These are phyloP conservation scores for Colletotrichum tofieldiae DNA, from an alignment of 2,329 filamentous ascomycete species.

Conservation along the genomic window DNA sequence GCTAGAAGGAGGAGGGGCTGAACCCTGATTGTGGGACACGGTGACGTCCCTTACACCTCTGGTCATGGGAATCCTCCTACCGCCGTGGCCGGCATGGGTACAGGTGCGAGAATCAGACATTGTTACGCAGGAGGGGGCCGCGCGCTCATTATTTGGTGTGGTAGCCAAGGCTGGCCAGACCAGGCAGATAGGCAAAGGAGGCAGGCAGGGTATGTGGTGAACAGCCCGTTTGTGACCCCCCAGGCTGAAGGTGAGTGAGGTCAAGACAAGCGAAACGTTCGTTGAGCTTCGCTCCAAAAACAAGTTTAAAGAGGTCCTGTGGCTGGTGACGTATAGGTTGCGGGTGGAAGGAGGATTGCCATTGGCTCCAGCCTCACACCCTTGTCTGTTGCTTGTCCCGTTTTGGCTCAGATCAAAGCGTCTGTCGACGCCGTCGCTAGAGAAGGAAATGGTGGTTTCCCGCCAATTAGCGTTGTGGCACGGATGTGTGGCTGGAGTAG, in stretches of 20 bases:
- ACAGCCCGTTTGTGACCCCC: background rate
- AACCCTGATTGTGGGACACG: slow-evolving; percentile 8
- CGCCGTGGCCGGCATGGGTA: background rate
- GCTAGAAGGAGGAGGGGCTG: slow-evolving; percentile 8
- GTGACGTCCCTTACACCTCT: slow-evolving; percentile 38
- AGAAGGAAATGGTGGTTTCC: background rate
- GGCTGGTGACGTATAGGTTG: slow-evolving; percentile 41
- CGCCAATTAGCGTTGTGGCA: slow-evolving; percentile 27
- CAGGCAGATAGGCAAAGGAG: background rate
- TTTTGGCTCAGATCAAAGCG: slow-evolving; percentile 7
- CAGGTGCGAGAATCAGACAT: background rate
- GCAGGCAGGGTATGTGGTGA: background rate
- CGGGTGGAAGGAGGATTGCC: background rate
- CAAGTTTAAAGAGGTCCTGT: slow-evolving; percentile 40
- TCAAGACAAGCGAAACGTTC: slow-evolving; percentile 13
- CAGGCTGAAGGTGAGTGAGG: slow-evolving; percentile 13
- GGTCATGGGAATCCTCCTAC: background rate
- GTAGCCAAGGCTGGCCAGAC: slow-evolving; percentile 20
- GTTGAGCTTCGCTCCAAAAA: slow-evolving; percentile 12
- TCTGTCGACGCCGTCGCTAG: background rate
- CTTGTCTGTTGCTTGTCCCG: slow-evolving; percentile 14
- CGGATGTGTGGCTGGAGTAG: slow-evolving; percentile 17
- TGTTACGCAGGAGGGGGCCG: slow-evolving; percentile 23
- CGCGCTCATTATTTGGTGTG: background rate
- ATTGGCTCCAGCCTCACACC: slow-evolving; percentile 39